These are phyloP conservation scores for Paramecium octaurelia DNA, from an alignment of 73 alveolate species.

Conservation along the genomic window DNA sequence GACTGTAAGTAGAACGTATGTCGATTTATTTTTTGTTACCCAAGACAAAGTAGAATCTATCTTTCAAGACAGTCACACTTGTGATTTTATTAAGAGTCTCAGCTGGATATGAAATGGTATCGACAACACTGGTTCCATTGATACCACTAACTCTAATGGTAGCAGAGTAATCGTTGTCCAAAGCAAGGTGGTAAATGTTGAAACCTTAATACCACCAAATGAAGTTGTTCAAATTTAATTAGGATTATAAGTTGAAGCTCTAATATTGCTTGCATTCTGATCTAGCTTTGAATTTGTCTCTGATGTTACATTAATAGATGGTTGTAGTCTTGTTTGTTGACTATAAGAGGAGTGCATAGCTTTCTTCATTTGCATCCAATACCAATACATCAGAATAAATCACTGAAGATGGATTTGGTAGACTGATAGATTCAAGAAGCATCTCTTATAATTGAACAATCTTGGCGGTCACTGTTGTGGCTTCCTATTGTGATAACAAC, in stretches of 20 bases:
- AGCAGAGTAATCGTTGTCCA: background rate
- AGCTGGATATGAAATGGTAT: background rate
- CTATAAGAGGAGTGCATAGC: background rate
- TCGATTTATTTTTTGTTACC: conserved; percentile 32
- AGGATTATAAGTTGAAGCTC: background rate
- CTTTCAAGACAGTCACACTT: background rate
- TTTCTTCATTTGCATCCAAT: background rate
- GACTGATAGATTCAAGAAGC: background rate
- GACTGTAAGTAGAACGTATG: background rate
- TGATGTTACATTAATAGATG: background rate
- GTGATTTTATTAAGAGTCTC: background rate
- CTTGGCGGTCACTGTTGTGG: conserved; percentile 16
- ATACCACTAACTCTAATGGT: background rate
- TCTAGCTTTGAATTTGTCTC: background rate
- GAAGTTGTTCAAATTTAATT: background rate
- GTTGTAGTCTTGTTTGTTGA: background rate
- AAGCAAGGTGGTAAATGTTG: background rate
- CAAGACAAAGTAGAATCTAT: background rate
- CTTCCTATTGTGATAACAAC: background rate
- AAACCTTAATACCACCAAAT: background rate
- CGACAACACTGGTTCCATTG: background rate
- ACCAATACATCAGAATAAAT: conserved; percentile 5
- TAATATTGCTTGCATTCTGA: background rate
- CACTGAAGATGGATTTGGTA: background rate
- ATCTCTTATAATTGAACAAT: background rate